Base-by-base conservation (phyloP, 2,329 filamentous ascomycete genomes). In the Emergomyces africanus region DNA sequence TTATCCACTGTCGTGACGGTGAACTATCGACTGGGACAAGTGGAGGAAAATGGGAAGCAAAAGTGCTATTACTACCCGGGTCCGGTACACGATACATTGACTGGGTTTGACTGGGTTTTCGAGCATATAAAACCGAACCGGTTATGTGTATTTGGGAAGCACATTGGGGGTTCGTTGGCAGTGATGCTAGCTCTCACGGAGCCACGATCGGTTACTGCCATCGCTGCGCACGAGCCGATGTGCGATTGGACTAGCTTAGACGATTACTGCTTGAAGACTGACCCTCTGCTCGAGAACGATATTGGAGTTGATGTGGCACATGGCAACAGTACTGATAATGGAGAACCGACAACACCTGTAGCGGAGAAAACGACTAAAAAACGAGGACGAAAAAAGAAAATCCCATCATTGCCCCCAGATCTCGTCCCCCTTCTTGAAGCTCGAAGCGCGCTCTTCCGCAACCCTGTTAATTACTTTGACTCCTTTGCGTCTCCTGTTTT, bases 161-260 rank as follows among this genome's bases (percentile, higher is more conserved):
- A 73, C 58, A 64, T 74, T 30, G 73, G 73, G 28, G 75, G 74
- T 20, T 75, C 73, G 0, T 60, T 77, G 55, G 74, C 74, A 3
- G 61, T 75, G 2, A 75, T 75, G 71, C 68, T 77, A 12, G 70
- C 74, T 0, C 66, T 77, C 20, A 77, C 73, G 10, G 73, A 75
- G 62, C 64, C 72, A 1, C 64, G 65, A 54, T 66, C 64, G 10
- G 61, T 75, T 23, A 63, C 65, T 35, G 70, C 70, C 10, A 65
- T 74, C 42, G 70, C 71, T 4, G 68, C 70, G 0, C 28, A 69
- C 8, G 68, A 72, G 15, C 73, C 73, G 0, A 57, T 75, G 3
- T 73, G 71, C 37, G 72, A 75, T 61, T 75, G 73, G 73, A 67
- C 70, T 1, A 66, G 68, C 0, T 61, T 77, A 23, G 75, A 77